Percentiles rank a stretch among this genome's conserved stretches.
These are phyloP conservation scores for Spathaspora hagerdaliae DNA, from an alignment of 805 yeast genomes.

Conservation along the genomic window DNA sequence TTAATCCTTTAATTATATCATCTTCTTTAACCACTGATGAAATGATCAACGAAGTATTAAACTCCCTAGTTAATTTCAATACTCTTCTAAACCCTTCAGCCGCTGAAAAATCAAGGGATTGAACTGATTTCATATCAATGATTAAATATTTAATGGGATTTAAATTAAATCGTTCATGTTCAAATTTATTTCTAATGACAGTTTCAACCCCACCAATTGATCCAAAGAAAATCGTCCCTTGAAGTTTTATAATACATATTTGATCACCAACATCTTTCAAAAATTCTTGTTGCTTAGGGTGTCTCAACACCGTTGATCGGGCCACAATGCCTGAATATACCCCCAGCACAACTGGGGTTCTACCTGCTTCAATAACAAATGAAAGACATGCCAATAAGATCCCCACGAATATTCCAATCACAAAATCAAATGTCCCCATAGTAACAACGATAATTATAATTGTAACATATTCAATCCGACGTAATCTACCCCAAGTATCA, in stretches of 20 bases:
- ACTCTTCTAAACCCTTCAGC: conserved; percentile 93
- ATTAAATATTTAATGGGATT: conserved; percentile 77
- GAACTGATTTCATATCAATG: conserved; percentile 79
- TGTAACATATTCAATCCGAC: conserved; percentile 77
- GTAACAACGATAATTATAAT: conserved; percentile 82
- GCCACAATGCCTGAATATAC: conserved; percentile 85
- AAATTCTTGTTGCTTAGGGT: conserved; percentile 83
- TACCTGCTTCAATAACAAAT: conserved; percentile 91
- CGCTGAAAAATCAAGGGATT: conserved; percentile 85
- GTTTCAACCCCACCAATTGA: conserved; percentile 90
- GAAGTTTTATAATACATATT: conserved; percentile 79
- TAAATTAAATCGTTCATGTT: conserved; percentile 42
- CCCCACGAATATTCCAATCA: conserved; percentile 87
- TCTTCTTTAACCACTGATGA: conserved; percentile 73
- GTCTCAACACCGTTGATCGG: conserved; percentile 87
- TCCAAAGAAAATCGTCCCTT: conserved; percentile 91
- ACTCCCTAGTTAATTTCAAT: conserved; percentile 68
- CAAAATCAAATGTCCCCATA: conserved; percentile 96
- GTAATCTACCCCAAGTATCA: conserved; percentile 78
- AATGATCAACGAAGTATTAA: conserved; percentile 66
- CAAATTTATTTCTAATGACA: conserved; percentile 62
- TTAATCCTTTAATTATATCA: conserved; percentile 63
- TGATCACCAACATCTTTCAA: conserved; percentile 84
- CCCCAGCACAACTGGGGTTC: conserved; percentile 75
- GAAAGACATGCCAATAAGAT: conserved; percentile 87